phyloP scores from a whole-genome alignment of 371 early-diverging fungal genomes.

The Rhizopus sp. region DNA sequence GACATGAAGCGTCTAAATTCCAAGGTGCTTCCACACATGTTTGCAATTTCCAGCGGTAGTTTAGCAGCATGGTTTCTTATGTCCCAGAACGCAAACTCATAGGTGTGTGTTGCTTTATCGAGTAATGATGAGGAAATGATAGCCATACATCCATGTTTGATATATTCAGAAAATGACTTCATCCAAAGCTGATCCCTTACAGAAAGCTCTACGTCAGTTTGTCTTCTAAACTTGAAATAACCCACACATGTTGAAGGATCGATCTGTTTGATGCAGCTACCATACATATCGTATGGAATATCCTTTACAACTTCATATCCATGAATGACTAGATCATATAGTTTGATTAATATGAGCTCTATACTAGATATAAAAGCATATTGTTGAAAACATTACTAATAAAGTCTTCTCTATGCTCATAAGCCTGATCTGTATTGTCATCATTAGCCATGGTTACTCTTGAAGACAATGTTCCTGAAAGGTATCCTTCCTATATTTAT shows the following conservation, averaged over 20 bases:
- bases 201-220: constrained; percentile 12
- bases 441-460: constrained; percentile 15
- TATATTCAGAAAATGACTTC: constrained; percentile 14
- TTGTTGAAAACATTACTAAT: constrained; percentile 12
- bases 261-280: constrained; percentile 10
- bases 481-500: constrained; percentile 22
- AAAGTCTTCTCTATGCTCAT: constrained; percentile 20
- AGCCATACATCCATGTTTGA: constrained; percentile 22
- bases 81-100: constrained; percentile 28
- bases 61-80: constrained; percentile 11
- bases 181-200: constrained; percentile 18
- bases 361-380: neutral
- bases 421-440: constrained; percentile 19
- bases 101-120: constrained; percentile 21
- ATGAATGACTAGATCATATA: constrained; percentile 21
- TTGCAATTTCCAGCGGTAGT: constrained; percentile 17
- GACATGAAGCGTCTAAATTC: constrained; percentile 22
- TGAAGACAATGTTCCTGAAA: constrained; percentile 17
- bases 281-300: constrained; percentile 19
- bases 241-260: constrained; percentile 18
- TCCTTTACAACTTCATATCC: constrained; percentile 21
- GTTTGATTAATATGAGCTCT: neutral
- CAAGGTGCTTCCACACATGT: constrained; percentile 21
- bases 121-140: constrained; percentile 11
- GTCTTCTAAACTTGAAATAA: constrained; percentile 23